Percentiles rank a stretch among this genome's conserved stretches.
Conservation (phyloP, 176 grass and related monocot genomes). For the Rhynchospora pubera region DNA sequence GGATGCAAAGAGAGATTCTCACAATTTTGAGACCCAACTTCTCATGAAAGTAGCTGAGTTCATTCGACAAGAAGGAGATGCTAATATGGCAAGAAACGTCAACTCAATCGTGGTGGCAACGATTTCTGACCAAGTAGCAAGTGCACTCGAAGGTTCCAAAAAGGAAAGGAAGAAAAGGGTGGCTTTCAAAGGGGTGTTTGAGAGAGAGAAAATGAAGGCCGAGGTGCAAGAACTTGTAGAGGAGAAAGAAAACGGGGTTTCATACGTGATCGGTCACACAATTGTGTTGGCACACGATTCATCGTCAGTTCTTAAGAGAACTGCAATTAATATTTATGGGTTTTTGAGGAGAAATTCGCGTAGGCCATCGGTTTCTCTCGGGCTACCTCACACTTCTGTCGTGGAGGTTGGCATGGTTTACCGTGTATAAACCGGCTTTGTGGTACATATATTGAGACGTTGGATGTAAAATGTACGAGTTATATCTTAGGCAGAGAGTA, state of each 20-base stretch:
- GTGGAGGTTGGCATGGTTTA: slow-evolving; percentile 89
- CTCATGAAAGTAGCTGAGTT: slow-evolving; percentile 74
- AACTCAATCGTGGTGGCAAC: slow-evolving; percentile 42
- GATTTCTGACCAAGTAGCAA: background rate
- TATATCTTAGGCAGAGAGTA: too few relatives aligned
- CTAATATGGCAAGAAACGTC: background rate
- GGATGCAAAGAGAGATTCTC: slow-evolving; percentile 52
- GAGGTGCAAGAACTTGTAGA: slow-evolving; percentile 56
- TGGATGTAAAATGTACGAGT: background rate
- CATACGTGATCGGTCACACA: slow-evolving; percentile 87
- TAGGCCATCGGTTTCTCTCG: slow-evolving; percentile 52
- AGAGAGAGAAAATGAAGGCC: slow-evolving; percentile 10
- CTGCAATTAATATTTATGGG: slow-evolving; percentile 63
- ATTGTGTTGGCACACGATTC: slow-evolving; percentile 66
- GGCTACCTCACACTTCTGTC: slow-evolving; percentile 64
- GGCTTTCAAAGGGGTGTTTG: slow-evolving; percentile 30
- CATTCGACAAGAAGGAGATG: slow-evolving; percentile 33
- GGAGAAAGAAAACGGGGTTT: slow-evolving; percentile 74
- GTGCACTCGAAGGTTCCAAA: slow-evolving; percentile 19
- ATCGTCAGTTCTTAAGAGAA: slow-evolving; percentile 65
- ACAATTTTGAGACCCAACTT: slow-evolving; percentile 76
- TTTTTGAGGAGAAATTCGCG: slow-evolving; percentile 84
- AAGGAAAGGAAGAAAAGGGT: slow-evolving; percentile 35
- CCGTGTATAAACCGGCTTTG: slow-evolving; percentile 36
- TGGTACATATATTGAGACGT: background rate